Evolutionary conservation across 208 protist genomes (phyloP), one percentile per base, ranked within the genome.

Genomic region (Trypanosoma melophagium): DNA sequence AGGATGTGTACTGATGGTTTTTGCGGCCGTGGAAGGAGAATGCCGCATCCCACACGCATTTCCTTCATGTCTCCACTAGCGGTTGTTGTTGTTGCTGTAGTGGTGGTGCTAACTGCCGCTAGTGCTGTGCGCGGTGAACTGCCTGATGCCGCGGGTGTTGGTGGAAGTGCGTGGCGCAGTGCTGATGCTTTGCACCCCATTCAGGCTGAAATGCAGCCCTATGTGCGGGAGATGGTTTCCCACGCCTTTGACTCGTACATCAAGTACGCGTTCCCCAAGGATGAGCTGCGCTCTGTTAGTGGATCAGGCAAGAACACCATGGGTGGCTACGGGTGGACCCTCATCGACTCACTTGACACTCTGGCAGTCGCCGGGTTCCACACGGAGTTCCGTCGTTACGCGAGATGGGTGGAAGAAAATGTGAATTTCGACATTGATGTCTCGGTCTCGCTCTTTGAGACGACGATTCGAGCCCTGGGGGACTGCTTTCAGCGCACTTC

Each of bases 231-330:
- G 9, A 97, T 97, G 90, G 92, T 98, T 60, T 51, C 80, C 54
- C 88, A 95, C 69, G 90, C 82, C 16, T 96, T 91, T 42, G 49
- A 84, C 53, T 79, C 63, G 14, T 98, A 98, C 83, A 85, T 96
- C 49, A 70, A 66, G 28, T 58, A 96, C 69, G 91, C 86, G 9
- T 98, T 96, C 66, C 95, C 95, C n/a, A 70, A 83, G 21, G 95
- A 98, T 66, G 90, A 96, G 60, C 66, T 97, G 31, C 66, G 67
- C 25, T 81, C 94, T 21, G 24, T 97, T 14, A 79, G 64, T 40
- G 94, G 86, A 56, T 69, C 17, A 16, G 80, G 75, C 14, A 44
- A 52, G 7, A 61, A 83, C 65, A 73, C 63, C n/a, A 84, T 80
- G 51, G 77, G 79, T 38, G 74, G 83, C 35, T 87, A 84, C 62